Percentiles rank a stretch among this genome's conserved stretches.
phyloP scores from a whole-genome alignment of 257 asterid species.

The Gentiana macrophylla region DNA sequence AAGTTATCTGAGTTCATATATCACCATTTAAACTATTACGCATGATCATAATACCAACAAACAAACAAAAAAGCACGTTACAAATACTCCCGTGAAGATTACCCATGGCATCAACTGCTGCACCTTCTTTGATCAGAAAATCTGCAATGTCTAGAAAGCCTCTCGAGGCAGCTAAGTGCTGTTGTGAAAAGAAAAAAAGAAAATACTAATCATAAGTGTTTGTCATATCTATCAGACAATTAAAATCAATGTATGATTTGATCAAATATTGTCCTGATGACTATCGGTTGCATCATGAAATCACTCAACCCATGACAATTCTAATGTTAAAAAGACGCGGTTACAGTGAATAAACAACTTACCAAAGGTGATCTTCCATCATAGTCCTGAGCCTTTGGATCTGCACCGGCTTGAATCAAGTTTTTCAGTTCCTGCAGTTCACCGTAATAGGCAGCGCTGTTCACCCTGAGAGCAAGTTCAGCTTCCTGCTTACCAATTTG shows the following conservation, averaged over 20 bases:
- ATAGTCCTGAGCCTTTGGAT: conserved; percentile 45
- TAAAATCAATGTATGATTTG: too few species aligned
- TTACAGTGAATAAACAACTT: conserved; percentile 17
- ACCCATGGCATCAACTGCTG: conserved; percentile 40
- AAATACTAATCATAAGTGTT: neutral
- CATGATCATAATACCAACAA: neutral
- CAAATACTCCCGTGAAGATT: conserved; percentile 5
- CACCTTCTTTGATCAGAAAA: conserved; percentile 40
- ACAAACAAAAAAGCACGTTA: neutral
- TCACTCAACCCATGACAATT: neutral
- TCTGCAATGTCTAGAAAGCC: conserved; percentile 41
- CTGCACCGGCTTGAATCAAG: conserved; percentile 53
- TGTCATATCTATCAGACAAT: too few species aligned
- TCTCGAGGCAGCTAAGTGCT: conserved; percentile 63
- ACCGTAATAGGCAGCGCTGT: conserved; percentile 61
- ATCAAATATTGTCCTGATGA: too few species aligned
- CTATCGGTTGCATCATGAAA: neutral
- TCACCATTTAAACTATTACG: neutral
- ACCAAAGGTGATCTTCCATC: conserved; percentile 67
- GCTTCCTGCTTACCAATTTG: conserved; percentile 52
- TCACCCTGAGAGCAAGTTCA: conserved; percentile 53
- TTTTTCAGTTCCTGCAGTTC: conserved; percentile 37
- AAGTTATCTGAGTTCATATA: conserved; percentile 27
- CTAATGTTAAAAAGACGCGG: too few species aligned
- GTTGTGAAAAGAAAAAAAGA: neutral